Evolutionary conservation across 768 basidiomycete species (phyloP).

Genomic region (Boletellus ananiceps): DNA sequence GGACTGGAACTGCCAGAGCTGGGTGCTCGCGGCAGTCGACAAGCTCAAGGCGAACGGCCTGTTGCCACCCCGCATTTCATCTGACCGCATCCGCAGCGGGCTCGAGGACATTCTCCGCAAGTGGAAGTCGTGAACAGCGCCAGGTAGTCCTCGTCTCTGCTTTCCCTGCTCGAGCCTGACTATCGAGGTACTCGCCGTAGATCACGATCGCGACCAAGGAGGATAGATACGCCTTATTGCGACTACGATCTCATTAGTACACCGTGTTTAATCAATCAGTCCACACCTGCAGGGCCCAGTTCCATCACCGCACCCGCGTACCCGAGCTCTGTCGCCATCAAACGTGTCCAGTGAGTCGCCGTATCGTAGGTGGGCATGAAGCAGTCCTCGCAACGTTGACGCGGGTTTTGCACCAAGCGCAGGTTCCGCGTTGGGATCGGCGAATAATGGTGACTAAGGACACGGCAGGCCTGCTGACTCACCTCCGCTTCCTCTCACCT

Average conservation of each 20-base stretch:
- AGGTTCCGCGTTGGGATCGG: too few species aligned
- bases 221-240: not conserved
- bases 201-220: not conserved
- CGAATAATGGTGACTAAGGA: too few species aligned
- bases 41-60: slow-evolving; percentile 16
- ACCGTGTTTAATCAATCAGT: slow-evolving; percentile 2
- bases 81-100: slow-evolving; percentile 17
- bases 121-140: slow-evolving; percentile 17
- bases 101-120: slow-evolving; percentile 23
- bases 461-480: not conserved
- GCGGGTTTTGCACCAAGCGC: too few species aligned
- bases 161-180: slow-evolving; percentile 4
- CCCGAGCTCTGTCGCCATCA: not conserved
- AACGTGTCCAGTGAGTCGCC: not conserved
- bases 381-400: too few species aligned
- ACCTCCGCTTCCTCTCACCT: not conserved
- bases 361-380: too few species aligned
- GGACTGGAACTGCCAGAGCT: slow-evolving; percentile 32
- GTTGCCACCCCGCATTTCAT: slow-evolving; percentile 16
- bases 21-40: slow-evolving; percentile 26
- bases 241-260: not conserved
- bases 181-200: not conserved
- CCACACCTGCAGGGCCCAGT: not conserved
- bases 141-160: not conserved
- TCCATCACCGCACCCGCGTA: not conserved